phyloP scores from a whole-genome alignment of 371 early-diverging fungal genomes.

The Mucor mucedo region DNA sequence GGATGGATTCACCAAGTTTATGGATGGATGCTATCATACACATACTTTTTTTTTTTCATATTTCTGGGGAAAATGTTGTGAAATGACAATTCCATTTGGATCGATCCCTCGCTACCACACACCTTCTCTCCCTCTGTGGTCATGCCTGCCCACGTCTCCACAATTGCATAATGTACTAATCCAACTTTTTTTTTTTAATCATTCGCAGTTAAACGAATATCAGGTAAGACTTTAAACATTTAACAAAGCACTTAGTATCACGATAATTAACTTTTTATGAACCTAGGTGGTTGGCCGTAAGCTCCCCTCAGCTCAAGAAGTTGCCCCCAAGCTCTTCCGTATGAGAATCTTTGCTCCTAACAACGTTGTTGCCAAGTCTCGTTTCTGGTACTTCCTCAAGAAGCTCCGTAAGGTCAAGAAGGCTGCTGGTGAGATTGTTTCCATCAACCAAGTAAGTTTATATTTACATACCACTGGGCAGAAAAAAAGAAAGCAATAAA shows the following conservation, averaged over 20 bases:
- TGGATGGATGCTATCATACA: too few species aligned
- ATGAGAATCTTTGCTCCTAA: constrained; percentile 98
- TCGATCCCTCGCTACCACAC: neutral
- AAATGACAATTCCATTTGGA: neutral
- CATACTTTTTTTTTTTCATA: too few species aligned
- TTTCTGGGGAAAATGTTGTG: too few species aligned
- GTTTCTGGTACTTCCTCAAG: constrained; percentile 98
- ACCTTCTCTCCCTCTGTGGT: too few species aligned
- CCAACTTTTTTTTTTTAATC: neutral
- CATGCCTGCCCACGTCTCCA: too few species aligned
- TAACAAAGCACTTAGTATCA: too few species aligned
- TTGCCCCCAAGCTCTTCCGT: constrained; percentile 94
- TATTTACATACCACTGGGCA: neutral
- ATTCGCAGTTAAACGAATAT: constrained; percentile 27
- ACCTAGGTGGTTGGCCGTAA: constrained; percentile 86
- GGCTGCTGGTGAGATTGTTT: constrained; percentile 93
- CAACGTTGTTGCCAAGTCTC: constrained; percentile 95
- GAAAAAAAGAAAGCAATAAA: too few species aligned
- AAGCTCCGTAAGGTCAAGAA: constrained; percentile 98
- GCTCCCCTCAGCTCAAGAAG: constrained; percentile 89
- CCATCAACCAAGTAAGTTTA: constrained; percentile 91
- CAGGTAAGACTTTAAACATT: constrained; percentile 5
- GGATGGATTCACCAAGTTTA: constrained; percentile 1
- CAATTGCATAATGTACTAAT: neutral
- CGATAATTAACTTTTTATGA: too few species aligned